Evolutionary conservation across 2,329 filamentous ascomycete species (phyloP).

Genomic region (Fusarium phyllophilum): DNA sequence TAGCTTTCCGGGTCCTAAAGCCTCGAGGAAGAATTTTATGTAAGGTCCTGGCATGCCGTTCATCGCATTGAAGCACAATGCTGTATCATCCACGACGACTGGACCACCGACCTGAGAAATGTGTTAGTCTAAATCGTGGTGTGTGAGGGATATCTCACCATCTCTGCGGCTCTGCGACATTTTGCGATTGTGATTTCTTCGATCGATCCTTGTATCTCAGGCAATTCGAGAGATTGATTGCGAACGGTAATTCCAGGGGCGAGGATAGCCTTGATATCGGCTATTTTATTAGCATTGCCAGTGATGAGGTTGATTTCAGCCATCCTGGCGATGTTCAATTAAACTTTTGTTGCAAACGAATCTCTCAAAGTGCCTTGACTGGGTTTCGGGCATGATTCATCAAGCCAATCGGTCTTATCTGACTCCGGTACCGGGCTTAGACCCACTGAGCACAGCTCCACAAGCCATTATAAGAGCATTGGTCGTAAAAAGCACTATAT

Average conservation of each 20-base stretch:
- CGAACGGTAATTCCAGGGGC: neutral
- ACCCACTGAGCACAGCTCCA: neutral
- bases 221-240: neutral
- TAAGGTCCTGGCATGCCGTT: neutral
- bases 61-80: neutral
- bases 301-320: neutral
- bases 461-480: neutral
- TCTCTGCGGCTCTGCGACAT: neutral
- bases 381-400: neutral
- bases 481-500: too few species aligned
- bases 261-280: neutral
- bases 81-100: neutral
- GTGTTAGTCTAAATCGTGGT: neutral
- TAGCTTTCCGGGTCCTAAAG: neutral
- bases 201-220: neutral
- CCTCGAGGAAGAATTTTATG: neutral
- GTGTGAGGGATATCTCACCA: neutral
- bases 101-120: neutral
- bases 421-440: neutral
- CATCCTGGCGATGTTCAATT: too few species aligned
- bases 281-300: neutral
- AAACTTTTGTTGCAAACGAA: neutral
- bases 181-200: neutral
- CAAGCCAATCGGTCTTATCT: too few species aligned
- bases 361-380: accelerated